Conservation (phyloP, 805 yeast species). For the Ogataea wickerhamii region DNA sequence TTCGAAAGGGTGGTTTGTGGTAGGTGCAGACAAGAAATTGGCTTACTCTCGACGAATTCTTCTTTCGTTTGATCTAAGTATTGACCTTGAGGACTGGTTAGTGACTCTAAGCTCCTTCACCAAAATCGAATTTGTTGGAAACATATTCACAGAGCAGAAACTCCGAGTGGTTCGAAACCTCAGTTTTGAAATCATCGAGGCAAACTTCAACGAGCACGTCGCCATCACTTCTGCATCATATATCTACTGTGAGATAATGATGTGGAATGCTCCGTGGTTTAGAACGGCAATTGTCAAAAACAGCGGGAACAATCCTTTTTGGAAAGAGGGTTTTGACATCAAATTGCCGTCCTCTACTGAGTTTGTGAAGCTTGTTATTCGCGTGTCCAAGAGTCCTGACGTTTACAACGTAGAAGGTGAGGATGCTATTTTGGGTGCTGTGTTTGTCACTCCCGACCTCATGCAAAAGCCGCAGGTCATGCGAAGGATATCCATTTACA, state of each 20-base stretch:
- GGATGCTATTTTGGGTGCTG: conserved; percentile 50
- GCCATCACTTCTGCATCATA: conserved; percentile 6
- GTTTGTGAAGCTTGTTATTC: conserved; percentile 48
- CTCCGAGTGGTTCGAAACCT: conserved; percentile 54
- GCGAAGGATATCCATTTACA: conserved; percentile 20
- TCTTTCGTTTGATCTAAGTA: conserved; percentile 60
- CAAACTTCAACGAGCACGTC: conserved; percentile 40
- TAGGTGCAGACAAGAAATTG: conserved; percentile 10
- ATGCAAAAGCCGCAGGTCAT: conserved; percentile 30
- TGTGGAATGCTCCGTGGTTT: conserved; percentile 77
- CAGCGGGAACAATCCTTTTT: conserved; percentile 54
- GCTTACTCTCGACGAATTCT: conserved; percentile 36
- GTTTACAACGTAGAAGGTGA: conserved; percentile 16
- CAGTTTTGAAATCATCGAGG: conserved; percentile 60
- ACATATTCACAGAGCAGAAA: conserved; percentile 27
- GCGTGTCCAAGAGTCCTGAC: conserved; percentile 13
- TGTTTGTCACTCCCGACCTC: conserved; percentile 52
- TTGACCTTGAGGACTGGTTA: conserved; percentile 75
- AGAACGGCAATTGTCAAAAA: conserved; percentile 63
- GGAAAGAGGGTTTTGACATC: conserved; percentile 76
- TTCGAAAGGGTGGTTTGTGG: conserved; percentile 8
- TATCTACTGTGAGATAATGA: conserved; percentile 64
- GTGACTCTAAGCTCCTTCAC: conserved; percentile 65
- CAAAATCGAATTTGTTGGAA: conserved; percentile 46
- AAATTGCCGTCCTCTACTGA: conserved; percentile 55